Base-by-base conservation (phyloP, 2,329 filamentous ascomycete genomes). In the Venturia carpophila region DNA sequence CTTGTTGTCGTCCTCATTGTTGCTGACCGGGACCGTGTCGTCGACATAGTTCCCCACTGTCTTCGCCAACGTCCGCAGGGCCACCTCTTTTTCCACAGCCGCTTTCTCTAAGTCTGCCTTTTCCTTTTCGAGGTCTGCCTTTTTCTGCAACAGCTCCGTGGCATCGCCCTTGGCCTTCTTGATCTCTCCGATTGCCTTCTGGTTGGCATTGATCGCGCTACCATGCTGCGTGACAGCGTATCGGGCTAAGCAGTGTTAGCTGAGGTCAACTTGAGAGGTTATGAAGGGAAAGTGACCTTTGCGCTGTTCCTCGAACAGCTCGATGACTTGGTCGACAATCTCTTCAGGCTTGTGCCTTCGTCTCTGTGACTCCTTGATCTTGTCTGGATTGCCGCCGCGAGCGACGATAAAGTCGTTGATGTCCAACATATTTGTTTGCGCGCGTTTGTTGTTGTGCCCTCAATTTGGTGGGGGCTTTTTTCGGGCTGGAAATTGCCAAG, bases 131-230 rank as follows among this genome's bases (percentile, higher is more conserved):
- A 96, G 79, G 4, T 87, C 84, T 62, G 82, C 81, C 78, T 96
- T 97, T 75, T 93, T 81, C 73, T 87, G 80, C 66, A 97, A 81
- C 67, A 97, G 80, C 49, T 92, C 89, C 70, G 85, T 85, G 49
- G 91, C 91, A 75, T 93, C 87, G 79, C 96, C 91, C 81, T 97
- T 96, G 70, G 87, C 87, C 87, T 96, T 96, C 81, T 96, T 96
- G 82, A 93, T 95, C 72, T 84, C 80, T 21, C 90, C 91, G 73
- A 97, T 96, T 75, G 92, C 86, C 79, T 96, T 96, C 76, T 96
- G 90, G 39, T 91, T 84, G 24, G 84, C 87, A 79, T 97, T 97
- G 77, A 96, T 92, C 79, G 90, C 87, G 71, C 86, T 87, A 69
- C 88, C 89, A 70, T 94, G 84, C 75, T 96, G 91, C 24, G 87